Evolutionary conservation across 2,329 filamentous ascomycete genomes (phyloP).

Genomic region (Colletotrichum sp.): DNA sequence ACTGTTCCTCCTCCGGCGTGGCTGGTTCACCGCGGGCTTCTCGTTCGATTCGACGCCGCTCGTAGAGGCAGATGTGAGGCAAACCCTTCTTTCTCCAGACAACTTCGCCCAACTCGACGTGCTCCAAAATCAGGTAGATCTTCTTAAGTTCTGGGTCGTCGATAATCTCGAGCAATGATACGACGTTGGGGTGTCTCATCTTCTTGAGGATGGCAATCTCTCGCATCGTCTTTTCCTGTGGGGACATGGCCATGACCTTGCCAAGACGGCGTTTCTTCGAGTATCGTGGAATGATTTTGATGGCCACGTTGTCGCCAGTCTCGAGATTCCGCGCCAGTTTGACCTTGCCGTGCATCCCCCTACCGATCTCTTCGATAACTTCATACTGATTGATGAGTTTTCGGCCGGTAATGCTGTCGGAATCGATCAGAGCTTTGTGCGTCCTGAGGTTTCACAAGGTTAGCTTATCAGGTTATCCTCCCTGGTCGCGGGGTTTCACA

Average conservation of each 20-base stretch:
- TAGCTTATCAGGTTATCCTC: slow-evolving; percentile 5
- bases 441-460: slow-evolving; percentile 58
- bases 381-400: slow-evolving; percentile 99
- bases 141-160: slow-evolving; percentile 96
- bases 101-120: slow-evolving; percentile 92
- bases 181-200: slow-evolving; percentile 95
- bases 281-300: slow-evolving; percentile 97
- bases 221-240: slow-evolving; percentile 83
- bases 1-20: slow-evolving; percentile 64
- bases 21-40: slow-evolving; percentile 68
- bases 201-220: slow-evolving; percentile 99
- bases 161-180: slow-evolving; percentile 94
- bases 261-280: slow-evolving; percentile 94
- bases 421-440: slow-evolving; percentile 88
- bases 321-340: slow-evolving; percentile 86
- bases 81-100: slow-evolving; percentile 91
- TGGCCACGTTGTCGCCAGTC: slow-evolving; percentile 82
- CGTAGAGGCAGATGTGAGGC: slow-evolving; percentile 81
- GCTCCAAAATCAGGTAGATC: slow-evolving; percentile 97
- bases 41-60: slow-evolving; percentile 79
- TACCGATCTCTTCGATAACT: slow-evolving; percentile 93
- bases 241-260: slow-evolving; percentile 70
- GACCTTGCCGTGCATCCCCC: slow-evolving; percentile 96
- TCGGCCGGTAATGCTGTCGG: slow-evolving; percentile 85
- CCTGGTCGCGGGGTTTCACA: background rate